Base-by-base conservation (phyloP, 2,329 filamentous ascomycete genomes). In the Rugonectria rugulosa region DNA sequence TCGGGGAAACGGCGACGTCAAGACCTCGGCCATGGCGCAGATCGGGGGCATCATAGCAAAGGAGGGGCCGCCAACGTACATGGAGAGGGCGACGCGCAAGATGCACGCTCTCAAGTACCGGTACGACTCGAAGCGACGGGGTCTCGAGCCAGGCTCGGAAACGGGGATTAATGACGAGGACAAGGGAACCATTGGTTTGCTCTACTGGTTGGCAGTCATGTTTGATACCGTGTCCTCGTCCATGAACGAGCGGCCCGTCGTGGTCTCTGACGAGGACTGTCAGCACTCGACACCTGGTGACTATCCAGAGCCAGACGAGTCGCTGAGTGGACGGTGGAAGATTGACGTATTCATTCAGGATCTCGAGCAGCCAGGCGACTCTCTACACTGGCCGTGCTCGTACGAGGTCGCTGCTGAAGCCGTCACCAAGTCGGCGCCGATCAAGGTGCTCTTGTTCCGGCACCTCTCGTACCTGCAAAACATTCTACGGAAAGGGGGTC, bases 181-280 rank as follows among this genome's bases (percentile, higher is more conserved):
- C 5, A 66, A 68, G 6, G 66, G 76, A 10, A 85, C 83, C 0
- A 73, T 86, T 21, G 75, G 80, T 11, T 69, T 86, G 10, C 63
- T 86, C 3, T 85, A 81, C 62, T 86, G 83, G 83, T 71, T 86
- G 14, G 80, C 79, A 0, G 73, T 85, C 40, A 86, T 86, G 82
- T 81, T 84, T 42, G 83, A 86, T 61, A 85, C 82, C 0, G 68
- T 85, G 8, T 83, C 80, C 0, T 77, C 83, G 0, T 81, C 81
- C 1, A 82, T 86, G 74, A 75, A 80, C 27, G 59, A 70, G 54
- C 59, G 68, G 20, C 65, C 68, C 0, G 65, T 76, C 4, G 72
- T 73, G 0, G 68, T 77, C 2, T 63, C 69, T 1, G 75, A 76
- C 38, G 72, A 75, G n/a, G 73, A 75, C 40, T 74, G 73, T 40